Evolutionary conservation across 495 filamentous ascomycete genomes (phyloP).

Genomic region (Bacidia rubella): DNA sequence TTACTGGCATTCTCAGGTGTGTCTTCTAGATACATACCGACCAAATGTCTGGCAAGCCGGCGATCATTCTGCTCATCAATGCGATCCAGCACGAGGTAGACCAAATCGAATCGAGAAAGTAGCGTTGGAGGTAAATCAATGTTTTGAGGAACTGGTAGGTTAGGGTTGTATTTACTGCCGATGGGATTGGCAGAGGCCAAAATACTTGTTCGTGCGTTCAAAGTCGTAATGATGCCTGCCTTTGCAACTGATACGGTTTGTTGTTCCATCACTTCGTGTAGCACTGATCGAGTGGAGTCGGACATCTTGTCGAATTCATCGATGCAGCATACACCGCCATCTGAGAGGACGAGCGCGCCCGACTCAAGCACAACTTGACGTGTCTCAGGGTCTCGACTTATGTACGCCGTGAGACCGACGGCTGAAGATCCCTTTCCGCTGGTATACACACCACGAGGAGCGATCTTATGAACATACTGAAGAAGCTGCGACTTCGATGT

Average conservation of each 20-base stretch:
- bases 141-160: constrained; percentile 90
- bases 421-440: constrained; percentile 95
- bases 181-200: constrained; percentile 96
- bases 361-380: constrained; percentile 93
- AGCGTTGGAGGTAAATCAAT: constrained; percentile 94
- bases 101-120: constrained; percentile 88
- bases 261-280: constrained; percentile 99
- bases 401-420: constrained; percentile 95
- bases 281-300: constrained; percentile 83
- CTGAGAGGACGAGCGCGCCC: constrained; percentile 85
- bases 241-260: constrained; percentile 98
- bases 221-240: constrained; percentile 94
- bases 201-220: constrained; percentile 89
- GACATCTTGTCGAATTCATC: constrained; percentile 99
- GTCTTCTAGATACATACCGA: constrained; percentile 96
- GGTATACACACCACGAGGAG: constrained; percentile 91
- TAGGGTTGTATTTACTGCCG: constrained; percentile 91
- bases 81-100: constrained; percentile 90
- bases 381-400: constrained; percentile 90
- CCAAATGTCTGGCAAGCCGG: constrained; percentile 76
- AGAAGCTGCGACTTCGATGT: constrained; percentile 92
- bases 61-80: constrained; percentile 82
- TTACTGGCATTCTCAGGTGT: constrained; percentile 69
- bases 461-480: constrained; percentile 92
- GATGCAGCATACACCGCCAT: constrained; percentile 96